Base-by-base conservation (phyloP, 2,329 filamentous ascomycete species). In the Chaetoscypha palmicola region DNA sequence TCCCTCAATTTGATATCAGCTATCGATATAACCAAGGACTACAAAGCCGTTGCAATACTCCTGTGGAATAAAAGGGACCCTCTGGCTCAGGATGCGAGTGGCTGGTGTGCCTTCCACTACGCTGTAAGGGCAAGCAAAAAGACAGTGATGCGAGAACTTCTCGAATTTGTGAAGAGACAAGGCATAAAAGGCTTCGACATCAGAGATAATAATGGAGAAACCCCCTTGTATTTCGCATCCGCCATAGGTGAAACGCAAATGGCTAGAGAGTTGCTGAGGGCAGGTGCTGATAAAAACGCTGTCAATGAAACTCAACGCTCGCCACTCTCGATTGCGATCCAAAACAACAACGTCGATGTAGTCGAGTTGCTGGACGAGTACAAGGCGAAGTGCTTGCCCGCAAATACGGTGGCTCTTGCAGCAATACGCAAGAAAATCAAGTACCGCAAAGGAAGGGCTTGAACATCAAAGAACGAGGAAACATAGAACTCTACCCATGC, bases 341-440 rank as follows among this genome's bases (percentile, higher is more conserved):
- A 20, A 5, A 19, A n/a, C n/a, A 40, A 31, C 4, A 12, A 30
- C 11, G 16, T 11, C n/a, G 37, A 31, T 9, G 12, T 40, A 7
- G 23, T 40, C n/a, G 37, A 40, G 37, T 10, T 40, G 3, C 16
- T 40, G 17, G 90, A 96, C 65, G 24, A 28, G 24, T 7, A 28
- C 7, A 28, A 28, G 7, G 88, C 89, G 7, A n/a, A n/a, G n/a
- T n/a, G n/a, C n/a, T n/a, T n/a, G n/a, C n/a, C n/a, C n/a, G n/a
- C n/a, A n/a, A n/a, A n/a, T n/a, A n/a, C n/a, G n/a, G n/a, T n/a
- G n/a, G n/a, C n/a, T n/a, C n/a, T n/a, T n/a, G n/a, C n/a, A n/a
- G n/a, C n/a, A n/a, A n/a, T n/a, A n/a, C n/a, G n/a, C n/a, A n/a
- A n/a, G n/a, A n/a, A n/a, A n/a, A n/a, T n/a, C n/a, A n/a, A n/a